Conservation (phyloP, 441 rosid genomes). For the Breynia disticha region DNA sequence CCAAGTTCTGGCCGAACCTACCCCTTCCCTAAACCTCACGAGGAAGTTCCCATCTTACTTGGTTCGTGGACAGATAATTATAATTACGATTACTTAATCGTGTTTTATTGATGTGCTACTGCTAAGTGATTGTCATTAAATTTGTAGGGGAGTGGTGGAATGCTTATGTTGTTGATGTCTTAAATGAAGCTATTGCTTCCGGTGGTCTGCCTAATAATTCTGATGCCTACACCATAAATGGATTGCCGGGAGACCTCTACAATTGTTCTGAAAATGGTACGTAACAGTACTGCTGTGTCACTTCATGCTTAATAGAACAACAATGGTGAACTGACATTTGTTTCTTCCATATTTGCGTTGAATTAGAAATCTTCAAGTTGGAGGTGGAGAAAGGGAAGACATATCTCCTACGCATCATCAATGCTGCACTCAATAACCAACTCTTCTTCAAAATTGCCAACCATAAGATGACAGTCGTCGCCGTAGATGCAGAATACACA, state of each 20-base stretch:
- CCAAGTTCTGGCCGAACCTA: slow-evolving; percentile 48
- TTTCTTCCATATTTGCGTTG: background rate
- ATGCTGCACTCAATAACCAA: slow-evolving; percentile 81
- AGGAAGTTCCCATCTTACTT: slow-evolving; percentile 55
- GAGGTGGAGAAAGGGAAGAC: slow-evolving; percentile 53
- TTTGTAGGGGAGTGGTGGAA: slow-evolving; percentile 92
- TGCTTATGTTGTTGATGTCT: slow-evolving; percentile 48
- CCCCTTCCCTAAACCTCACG: slow-evolving; percentile 67
- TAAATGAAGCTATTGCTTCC: slow-evolving; percentile 33
- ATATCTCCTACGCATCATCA: slow-evolving; percentile 71
- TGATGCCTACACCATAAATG: slow-evolving; percentile 77
- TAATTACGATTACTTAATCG: background rate
- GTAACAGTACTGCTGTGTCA: slow-evolving; percentile 6
- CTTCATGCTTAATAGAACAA: no score
- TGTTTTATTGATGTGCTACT: background rate
- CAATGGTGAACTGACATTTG: no score
- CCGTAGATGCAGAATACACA: slow-evolving; percentile 62
- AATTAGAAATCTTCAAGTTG: slow-evolving; percentile 45
- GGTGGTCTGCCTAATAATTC: slow-evolving; percentile 54
- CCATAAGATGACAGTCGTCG: slow-evolving; percentile 71
- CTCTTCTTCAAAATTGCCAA: slow-evolving; percentile 79
- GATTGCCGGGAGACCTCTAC: slow-evolving; percentile 77
- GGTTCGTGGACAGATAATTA: slow-evolving; percentile 27
- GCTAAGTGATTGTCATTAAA: no score
- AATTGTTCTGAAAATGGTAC: slow-evolving; percentile 62